Evolutionary conservation across 2,329 filamentous ascomycete species (phyloP).

Genomic region (Epichloe glyceriae): DNA sequence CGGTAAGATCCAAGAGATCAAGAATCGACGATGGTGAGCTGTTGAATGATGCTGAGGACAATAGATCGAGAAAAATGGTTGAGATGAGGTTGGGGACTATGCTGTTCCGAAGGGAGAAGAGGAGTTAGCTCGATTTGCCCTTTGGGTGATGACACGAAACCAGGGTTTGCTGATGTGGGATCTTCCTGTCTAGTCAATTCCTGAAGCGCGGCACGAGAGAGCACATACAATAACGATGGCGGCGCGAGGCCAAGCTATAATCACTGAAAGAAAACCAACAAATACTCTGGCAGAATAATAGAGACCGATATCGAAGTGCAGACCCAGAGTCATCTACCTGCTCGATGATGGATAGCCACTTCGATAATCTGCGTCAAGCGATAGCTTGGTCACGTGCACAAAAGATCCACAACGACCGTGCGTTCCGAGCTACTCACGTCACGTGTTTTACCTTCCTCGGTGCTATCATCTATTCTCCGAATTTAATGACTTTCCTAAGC

Average conservation of each 20-base stretch:
- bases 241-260: slow-evolving; percentile 19
- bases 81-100: slow-evolving; percentile 1
- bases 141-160: slow-evolving; percentile 3
- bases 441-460: background rate
- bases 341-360: background rate
- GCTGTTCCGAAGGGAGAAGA: slow-evolving; percentile 2
- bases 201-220: background rate
- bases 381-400: slow-evolving; percentile 1
- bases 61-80: slow-evolving; percentile 3
- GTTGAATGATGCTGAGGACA: background rate
- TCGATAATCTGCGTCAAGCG: slow-evolving; percentile 2
- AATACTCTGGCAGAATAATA: slow-evolving; percentile 27
- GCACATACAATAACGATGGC: slow-evolving; percentile 22
- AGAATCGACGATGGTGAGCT: background rate
- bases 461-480: no score
- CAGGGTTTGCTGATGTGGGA: slow-evolving; percentile 4
- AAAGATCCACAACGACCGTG: background rate
- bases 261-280: slow-evolving; percentile 23
- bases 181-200: slow-evolving; percentile 1
- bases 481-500: no score
- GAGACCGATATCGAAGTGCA: slow-evolving; percentile 21
- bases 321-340: slow-evolving; percentile 4
- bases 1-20: background rate
- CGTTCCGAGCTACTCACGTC: background rate
- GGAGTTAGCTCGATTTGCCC: slow-evolving; percentile 3